Percentiles rank a stretch among this genome's conserved stretches.
These are phyloP conservation scores for Cutaneotrichosporon cavernicola DNA, from an alignment of 1,284 basidiomycete species.

Conservation along the genomic window DNA sequence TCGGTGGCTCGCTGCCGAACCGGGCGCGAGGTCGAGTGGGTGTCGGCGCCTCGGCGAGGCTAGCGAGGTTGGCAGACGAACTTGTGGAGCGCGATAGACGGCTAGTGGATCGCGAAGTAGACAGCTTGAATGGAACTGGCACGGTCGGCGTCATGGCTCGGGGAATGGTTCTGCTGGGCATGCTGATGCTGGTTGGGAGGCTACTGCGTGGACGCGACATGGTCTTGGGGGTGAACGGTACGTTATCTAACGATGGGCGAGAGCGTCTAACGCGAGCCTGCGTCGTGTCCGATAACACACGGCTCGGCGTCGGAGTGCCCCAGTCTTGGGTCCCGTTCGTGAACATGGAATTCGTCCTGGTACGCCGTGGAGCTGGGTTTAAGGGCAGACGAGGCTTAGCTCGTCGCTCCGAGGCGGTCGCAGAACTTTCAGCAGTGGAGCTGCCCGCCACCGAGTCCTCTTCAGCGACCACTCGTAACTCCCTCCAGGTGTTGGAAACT, in stretches of 20 bases:
- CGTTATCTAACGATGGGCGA: slow-evolving; percentile 19
- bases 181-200: background rate
- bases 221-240: background rate
- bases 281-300: slow-evolving; percentile 6
- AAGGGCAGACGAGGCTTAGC: background rate
- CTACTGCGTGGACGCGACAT: background rate
- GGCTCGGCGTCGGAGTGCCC: background rate
- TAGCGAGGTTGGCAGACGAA: background rate
- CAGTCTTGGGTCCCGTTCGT: background rate
- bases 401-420: background rate
- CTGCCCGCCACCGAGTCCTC: slow-evolving; percentile 11
- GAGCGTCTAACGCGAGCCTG: background rate
- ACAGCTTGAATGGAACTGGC: slow-evolving; percentile 17
- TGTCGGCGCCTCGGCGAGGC: background rate
- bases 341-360: background rate
- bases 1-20: slow-evolving; percentile 1
- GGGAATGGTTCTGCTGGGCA: background rate
- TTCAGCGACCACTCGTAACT: slow-evolving; percentile 28
- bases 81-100: slow-evolving; percentile 11
- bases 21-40: slow-evolving; percentile 6
- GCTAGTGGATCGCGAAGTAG: background rate
- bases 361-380: background rate
- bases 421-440: background rate
- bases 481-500: slow-evolving; percentile 24
- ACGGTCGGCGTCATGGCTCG: slow-evolving; percentile 16